These are phyloP conservation scores for Tetraselmis chui DNA, from an alignment of 139 green algal species.

Conservation along the genomic window DNA sequence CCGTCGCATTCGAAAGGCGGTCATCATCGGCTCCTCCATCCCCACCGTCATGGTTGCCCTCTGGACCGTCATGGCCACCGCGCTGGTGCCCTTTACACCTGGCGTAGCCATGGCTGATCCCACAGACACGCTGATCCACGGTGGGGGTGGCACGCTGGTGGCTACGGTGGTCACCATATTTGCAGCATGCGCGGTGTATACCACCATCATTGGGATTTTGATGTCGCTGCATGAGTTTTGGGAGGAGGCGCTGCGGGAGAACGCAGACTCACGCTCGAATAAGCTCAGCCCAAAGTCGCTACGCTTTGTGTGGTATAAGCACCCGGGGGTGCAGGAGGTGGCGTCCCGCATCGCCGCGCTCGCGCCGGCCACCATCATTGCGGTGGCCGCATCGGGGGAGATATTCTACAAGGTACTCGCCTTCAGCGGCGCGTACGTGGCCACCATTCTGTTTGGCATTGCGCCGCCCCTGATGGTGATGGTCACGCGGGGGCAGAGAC, in stretches of 20 bases:
- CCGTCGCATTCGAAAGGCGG: neutral
- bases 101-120: neutral
- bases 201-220: neutral
- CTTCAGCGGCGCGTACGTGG: neutral
- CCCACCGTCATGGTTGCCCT: neutral
- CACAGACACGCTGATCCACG: neutral
- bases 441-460: neutral
- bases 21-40: neutral
- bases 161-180: neutral
- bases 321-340: neutral
- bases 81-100: neutral
- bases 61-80: neutral
- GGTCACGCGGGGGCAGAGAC: neutral
- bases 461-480: neutral
- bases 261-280: neutral
- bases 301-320: neutral
- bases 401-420: neutral
- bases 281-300: neutral
- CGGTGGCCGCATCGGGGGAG: neutral
- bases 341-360: neutral
- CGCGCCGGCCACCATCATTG: neutral
- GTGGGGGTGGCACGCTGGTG: neutral
- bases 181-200: neutral
- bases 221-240: conserved; percentile 6
- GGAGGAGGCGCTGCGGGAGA: neutral